Base-by-base conservation (phyloP, 2,329 filamentous ascomycete species). In the Clonostachys rosea region DNA sequence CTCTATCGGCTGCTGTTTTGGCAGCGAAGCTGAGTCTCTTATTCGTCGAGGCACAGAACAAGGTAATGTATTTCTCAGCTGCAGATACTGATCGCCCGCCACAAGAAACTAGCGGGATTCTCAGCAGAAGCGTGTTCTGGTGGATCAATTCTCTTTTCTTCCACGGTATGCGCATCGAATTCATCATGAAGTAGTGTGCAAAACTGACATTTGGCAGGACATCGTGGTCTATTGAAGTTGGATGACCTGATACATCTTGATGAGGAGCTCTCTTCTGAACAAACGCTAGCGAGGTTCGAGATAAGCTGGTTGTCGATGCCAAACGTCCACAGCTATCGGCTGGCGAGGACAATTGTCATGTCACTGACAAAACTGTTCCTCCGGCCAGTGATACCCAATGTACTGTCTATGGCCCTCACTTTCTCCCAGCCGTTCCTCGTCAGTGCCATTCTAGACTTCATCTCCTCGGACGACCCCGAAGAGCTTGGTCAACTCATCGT, bases 351-450 rank as follows among this genome's bases (percentile, higher is more conserved):
- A 10, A 30, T 30, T 30, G 8, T 30, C 24, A 30, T 30, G 24
- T 30, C 66, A 1, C 52, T 73, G 2, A 48, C 54, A 1, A 60
- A 62, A 0, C 62, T 62, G 0, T 52, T 69, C 4, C 46, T 71
- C 0, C 48, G 65, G 0, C 67, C 69, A 0, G 49, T 72, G 1
- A 56, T 57, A 2, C 67, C 69, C 2, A 59, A 68, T 8, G 53
- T 69, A 8, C 63, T 63, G 2, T 53, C 69, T 5, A 59, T 69
- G 4, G 69, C 61, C 12, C 69, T 73, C 49, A 66, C 56, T n/a
- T 69, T 70, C 39, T 69, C 67, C 35, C 69, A 70, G 41, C 70
- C 71, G 0, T 67, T 74, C 30, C 65, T 75, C 35, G 68, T 74
- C 46, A 57, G 69, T 13, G 55, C 60, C 1, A 58, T 69, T 0